Base-by-base conservation (phyloP, 2,329 filamentous ascomycete species). In the Cladosporium cucumerinum region DNA sequence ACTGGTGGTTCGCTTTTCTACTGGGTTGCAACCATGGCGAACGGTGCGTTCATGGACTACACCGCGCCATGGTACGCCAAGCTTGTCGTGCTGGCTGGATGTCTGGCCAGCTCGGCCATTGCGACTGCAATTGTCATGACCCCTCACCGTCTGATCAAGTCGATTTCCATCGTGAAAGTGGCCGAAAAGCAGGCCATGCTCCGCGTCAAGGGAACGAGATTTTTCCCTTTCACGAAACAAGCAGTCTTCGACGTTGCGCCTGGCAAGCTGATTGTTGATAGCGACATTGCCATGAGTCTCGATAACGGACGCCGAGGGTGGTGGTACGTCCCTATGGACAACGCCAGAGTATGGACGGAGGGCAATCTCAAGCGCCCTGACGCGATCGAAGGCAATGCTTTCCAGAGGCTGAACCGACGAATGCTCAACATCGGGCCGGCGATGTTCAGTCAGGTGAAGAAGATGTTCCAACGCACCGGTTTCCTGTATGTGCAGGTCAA, bases 381-480 rank as follows among this genome's bases (percentile, higher is more conserved):
- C 10, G 55, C 32, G 23, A 14, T 25, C 21, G 14, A 43, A 25
- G 54, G 54, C 30, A 58, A 36, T 36, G 23, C 14, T 18, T 28
- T 58, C 25, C n/a, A n/a, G 23, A 58, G 25, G 34, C 18, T 36
- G 23, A 49, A 61, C 43, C n/a, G 32, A 51, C n/a, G 43, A 8
- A 12, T 52, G 43, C n/a, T 61, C 26, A 62, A 55, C 12, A 18
- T 10, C 2, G 28, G 23, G 12, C 60, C 60, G 8, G 43, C 49
- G 26, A 55, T 26, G 11, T 51, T 51, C 25, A 54, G 49, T 26
- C 46, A 46, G 26, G 66, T 69, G 5, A 63, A 65, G 16, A 69
- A 73, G 5, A 74, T 74, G 69, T 73, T 69, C 48, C 54, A 69
- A 16, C 64, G 72, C 26, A 71, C 74, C 23, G 69, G 72, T 2